Evolutionary conservation across 2,329 filamentous ascomycete species (phyloP), one percentile per base, ranked within the genome.

Genomic region (Tolypocladium guangdongense): DNA sequence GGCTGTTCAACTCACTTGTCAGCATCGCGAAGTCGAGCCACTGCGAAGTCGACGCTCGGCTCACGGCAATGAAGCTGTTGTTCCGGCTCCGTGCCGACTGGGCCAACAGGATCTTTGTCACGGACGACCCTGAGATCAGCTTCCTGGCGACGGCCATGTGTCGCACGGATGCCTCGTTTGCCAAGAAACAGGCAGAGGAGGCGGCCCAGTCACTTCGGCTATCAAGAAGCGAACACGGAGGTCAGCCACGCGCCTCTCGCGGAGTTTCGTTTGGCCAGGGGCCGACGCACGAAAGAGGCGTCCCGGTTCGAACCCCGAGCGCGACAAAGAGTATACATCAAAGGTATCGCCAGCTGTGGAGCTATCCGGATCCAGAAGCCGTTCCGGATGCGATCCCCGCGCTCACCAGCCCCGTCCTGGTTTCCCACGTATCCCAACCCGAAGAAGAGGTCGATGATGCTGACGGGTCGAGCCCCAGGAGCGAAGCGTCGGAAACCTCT

Each of bases 61-160:
- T 93, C 30, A 84, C 83, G 14, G 84, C 86, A 2, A 81, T 91
- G 75, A 90, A 88, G 62, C 71, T 92, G 45, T 73, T 96, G 2
- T 92, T 95, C 65, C 83, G 91, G 45, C 73, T 96, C 33, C 82
- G 91, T 55, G 89, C 90, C 24, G 90, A 96, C 68, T 89, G 87
- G 65, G 82, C 86, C 11, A 82, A 91, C 59, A 80, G 84, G 46
- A 78, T 96, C 4, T 89, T 86, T 54, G 74, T 96, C 52, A 83
- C 83, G 8, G 71, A 80, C 36, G 79, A 82, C 33, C 82, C 86
- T 2, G 89, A 95, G 64, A 86, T 83, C 32, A 82, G 86, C 58
- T 82, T 82, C 52, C 74, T 96, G 27, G 88, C 90, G 32, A 78
- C 82, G 18, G 78, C 85, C 7, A 72, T 96, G 11, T 86, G 83